Base-by-base conservation (phyloP, 306 rosid genomes). In the Medicago arabica region DNA sequence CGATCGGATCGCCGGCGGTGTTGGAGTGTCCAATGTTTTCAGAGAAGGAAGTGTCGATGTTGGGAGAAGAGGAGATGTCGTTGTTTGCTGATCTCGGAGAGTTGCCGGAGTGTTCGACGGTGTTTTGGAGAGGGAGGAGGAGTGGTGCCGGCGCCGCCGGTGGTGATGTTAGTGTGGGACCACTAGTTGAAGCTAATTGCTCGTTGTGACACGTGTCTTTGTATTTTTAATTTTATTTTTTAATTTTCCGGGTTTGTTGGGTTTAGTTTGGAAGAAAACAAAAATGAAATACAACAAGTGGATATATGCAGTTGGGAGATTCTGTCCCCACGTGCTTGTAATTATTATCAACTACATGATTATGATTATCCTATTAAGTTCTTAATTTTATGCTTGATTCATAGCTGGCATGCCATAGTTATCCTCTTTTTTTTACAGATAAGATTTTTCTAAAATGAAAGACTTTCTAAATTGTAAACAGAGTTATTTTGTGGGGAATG, bases 1-100 rank as follows among this genome's bases (percentile, higher is more conserved):
- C 50, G 31, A 66, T 66, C 6, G 17, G 54, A 6, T 66, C 71
- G 11, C 46, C 71, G 54, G 54, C 36, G 38, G 18, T 21, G 19
- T 2, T 66, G 18, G 71, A 41, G 2, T 16, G 53, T 21, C 71
- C 71, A 38, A 7, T 66, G 2, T 66, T 66, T 54, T 18, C 71
- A 11, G 54, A 66, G 12, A 17, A n/a, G 34, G 71, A 66, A n/a
- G 36, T 19, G 51, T 40, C 71, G 36, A 19, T 66, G 71, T 66
- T 66, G 36, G 71, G 71, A 15, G 71, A 66, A 66, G 71, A 66
- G 38, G 71, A 66, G 71, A 44, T 40, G 71, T 66, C 71, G 71
- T 49, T 66, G 36, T 66, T 66, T 5, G 71, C 71, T 0, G 71
- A 66, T 66, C 54, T 66, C 0, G 71, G 71, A 1, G 71, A 66